A percentile compares a stretch with the other conserved stretches of the same genome.
These are phyloP conservation scores for Thelephora ganbajun DNA, from an alignment of 768 basidiomycete genomes.

Conservation along the genomic window DNA sequence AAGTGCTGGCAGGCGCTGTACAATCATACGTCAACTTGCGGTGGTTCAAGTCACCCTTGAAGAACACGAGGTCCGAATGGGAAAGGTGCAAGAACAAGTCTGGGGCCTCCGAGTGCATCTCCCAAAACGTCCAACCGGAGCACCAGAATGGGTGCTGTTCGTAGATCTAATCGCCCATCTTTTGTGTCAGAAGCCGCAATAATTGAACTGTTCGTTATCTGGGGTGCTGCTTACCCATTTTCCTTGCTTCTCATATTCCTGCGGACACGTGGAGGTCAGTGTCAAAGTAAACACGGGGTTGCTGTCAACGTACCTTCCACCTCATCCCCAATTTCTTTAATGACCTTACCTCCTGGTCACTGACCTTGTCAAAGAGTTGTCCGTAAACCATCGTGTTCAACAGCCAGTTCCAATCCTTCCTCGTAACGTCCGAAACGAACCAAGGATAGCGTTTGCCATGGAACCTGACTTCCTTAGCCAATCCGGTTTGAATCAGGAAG, in stretches of 20 bases:
- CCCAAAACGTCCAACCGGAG: conserved; percentile 90
- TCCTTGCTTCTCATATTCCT: conserved; percentile 88
- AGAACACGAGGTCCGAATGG: conserved; percentile 78
- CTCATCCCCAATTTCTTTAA: conserved; percentile 65
- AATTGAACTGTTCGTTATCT: no score
- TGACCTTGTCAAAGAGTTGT: conserved; percentile 76
- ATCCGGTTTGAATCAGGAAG: conserved; percentile 83
- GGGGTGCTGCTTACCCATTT: conserved; percentile 45
- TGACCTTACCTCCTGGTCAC: conserved; percentile 70
- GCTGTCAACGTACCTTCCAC: conserved; percentile 58
- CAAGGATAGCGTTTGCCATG: conserved; percentile 93
- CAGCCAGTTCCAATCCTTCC: conserved; percentile 90
- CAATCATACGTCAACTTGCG: conserved; percentile 83
- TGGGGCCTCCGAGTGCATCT: conserved; percentile 68
- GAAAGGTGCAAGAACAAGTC: conserved; percentile 88
- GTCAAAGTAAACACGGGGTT: neutral
- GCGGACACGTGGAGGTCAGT: neutral
- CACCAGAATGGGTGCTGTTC: conserved; percentile 94
- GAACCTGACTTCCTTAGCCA: conserved; percentile 76
- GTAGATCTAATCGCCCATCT: conserved; percentile 24
- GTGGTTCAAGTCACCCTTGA: conserved; percentile 93
- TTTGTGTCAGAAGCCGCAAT: no score
- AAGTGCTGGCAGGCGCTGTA: conserved; percentile 72
- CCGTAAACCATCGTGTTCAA: conserved; percentile 82
- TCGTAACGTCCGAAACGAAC: conserved; percentile 91